Evolutionary conservation across 2,329 filamentous ascomycete species (phyloP).

Genomic region (Calonectria pteridis): DNA sequence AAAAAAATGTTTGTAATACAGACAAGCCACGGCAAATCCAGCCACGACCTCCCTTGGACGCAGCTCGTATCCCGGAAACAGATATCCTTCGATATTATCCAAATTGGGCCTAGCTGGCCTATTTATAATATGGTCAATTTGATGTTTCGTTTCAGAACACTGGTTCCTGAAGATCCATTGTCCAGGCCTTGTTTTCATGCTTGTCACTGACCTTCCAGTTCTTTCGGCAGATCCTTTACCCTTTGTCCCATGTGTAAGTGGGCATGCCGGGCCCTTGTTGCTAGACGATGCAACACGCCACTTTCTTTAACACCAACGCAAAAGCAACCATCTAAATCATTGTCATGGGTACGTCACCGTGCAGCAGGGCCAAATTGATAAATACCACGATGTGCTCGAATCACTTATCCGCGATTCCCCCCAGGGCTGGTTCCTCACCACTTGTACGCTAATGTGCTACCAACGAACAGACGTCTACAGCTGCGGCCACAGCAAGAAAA

Average conservation of each 20-base stretch:
- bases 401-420: background rate
- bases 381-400: background rate
- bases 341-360: background rate
- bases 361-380: background rate
- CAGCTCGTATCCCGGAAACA: background rate
- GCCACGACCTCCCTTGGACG: background rate
- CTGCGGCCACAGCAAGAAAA: constrained; percentile 46
- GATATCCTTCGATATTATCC: background rate
- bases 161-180: background rate
- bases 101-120: background rate
- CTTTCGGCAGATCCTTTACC: background rate
- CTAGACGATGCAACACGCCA: background rate
- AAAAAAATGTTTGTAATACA: background rate
- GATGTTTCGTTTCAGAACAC: background rate
- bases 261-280: background rate
- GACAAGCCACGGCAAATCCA: background rate
- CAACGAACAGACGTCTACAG: constrained; percentile 12
- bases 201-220: background rate
- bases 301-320: background rate
- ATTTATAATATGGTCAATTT: background rate
- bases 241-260: background rate
- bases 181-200: background rate
- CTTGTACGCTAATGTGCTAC: constrained; percentile 26
- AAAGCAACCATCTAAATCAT: background rate
- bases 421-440: background rate